Evolutionary conservation across 208 protist genomes (phyloP), one percentile per base, ranked within the genome.

Genomic region (Plasmodiophora brassicae): DNA sequence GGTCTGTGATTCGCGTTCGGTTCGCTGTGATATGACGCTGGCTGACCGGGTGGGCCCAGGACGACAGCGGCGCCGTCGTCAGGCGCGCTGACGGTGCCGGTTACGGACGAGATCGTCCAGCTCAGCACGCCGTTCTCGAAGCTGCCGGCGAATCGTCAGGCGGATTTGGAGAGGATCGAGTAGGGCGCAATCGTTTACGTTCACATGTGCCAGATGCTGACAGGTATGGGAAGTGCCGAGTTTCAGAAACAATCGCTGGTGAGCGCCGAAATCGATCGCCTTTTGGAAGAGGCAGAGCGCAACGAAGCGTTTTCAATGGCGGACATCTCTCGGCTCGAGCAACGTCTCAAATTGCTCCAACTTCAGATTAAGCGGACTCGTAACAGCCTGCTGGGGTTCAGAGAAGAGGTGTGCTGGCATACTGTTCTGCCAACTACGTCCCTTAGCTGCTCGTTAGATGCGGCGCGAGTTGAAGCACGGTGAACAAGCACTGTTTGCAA

Each of bases 181-280:
- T 78, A 78, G 20, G 65, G n/a, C 41, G 50, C 65, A 5, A 8
- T 5, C 65, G n/a, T 78, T 5, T 78, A 44, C 41, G 14, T 78
- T 78, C 10, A 5, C 65, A 78, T n/a, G 32, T 14, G 10, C 14
- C 5, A 36, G n/a, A 5, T 78, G 65, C 10, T 78, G 32, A 36
- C 5, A 44, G 32, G 14, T 38, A 14, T n/a, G 10, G 32, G 50
- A 28, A 78, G 65, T 32, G 65, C 14, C n/a, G 32, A 78, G n/a
- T 78, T 78, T 32, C 65, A 78, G n/a, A 78, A 78, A 32, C 65
- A 78, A 44, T 36, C 65, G 32, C 32, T 78, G 65, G n/a, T 5
- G 20, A 78, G 65, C 65, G 32, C 65, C 32, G 65, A 78, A 78
- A 78, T 78, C n/a, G 65, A 78, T 38, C 65, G 65, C n/a, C 65